These are phyloP conservation scores for Globisporangium okanoganense DNA, from an alignment of 352 stramenopile species.

Conservation along the genomic window DNA sequence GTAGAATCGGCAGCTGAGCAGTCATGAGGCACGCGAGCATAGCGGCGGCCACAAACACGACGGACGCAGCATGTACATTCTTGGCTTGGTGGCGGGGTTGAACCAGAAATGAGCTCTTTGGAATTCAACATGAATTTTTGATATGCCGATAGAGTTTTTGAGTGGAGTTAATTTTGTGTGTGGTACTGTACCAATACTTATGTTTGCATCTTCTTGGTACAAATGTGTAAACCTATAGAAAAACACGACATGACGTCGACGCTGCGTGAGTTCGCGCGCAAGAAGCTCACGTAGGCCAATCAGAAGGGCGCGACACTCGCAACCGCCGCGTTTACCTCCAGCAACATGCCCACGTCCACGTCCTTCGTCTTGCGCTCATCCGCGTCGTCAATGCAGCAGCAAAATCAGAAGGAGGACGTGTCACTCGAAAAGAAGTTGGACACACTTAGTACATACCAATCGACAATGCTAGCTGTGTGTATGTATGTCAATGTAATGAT, in stretches of 20 bases:
- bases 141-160: too few species aligned
- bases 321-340: constrained; percentile 44
- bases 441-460: constrained; percentile 21
- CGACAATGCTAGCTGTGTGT: not conserved
- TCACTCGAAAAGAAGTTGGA: constrained; percentile 33
- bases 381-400: constrained; percentile 9
- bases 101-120: constrained; percentile 8
- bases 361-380: constrained; percentile 32
- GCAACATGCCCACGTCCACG: constrained; percentile 37
- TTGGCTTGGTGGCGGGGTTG: not conserved
- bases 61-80: constrained; percentile 16
- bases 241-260: constrained; percentile 45
- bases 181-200: too few species aligned
- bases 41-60: constrained; percentile 1
- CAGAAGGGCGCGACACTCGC: constrained; percentile 59
- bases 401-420: constrained; percentile 13
- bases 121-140: too few species aligned
- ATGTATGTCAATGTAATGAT: not conserved
- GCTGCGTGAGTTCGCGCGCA: constrained; percentile 69
- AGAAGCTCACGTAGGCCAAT: constrained; percentile 70
- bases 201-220: too few species aligned
- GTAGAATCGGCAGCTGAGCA: constrained; percentile 55
- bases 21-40: not conserved
- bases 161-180: too few species aligned
- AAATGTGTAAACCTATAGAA: not conserved